Base-by-base conservation (phyloP, 768 basidiomycete genomes). In the Termitomyces eurrhizus region DNA sequence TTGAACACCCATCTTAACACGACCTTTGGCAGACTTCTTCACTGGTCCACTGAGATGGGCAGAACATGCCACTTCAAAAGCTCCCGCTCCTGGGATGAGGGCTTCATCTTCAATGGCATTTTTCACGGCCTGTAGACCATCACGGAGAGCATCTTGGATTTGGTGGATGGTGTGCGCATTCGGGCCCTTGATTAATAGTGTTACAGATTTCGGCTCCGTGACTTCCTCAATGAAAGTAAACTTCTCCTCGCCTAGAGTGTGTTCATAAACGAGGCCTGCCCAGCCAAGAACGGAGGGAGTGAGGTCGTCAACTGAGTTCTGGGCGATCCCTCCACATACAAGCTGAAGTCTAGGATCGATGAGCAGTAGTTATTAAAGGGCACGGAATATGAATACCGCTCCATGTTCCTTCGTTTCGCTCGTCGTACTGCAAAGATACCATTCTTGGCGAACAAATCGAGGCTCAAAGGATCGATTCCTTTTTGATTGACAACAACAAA, bases 401-500 rank as follows among this genome's bases (percentile, higher is more conserved):
- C 97, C 97, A 99, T 98, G 72, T 99, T 99, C 68, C 97, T 87
- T 71, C 97, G 82, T 80, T 99, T 99, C 18, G 97, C 97, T 62
- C 97, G 82, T 63, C 97, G 84, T 54, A 99, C 82, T 24, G 94
- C 96, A 60, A 99, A 76, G 64, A 99, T 98, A 13, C 95, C 96
- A 74, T 94, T 92, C 82, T 98, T 98, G 48, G 93, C 95, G 44
- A 99, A 79, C 45, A 98, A 88, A 74, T 99, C 97, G 58, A 99
- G 81, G 68, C 90, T 93, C 71, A 99, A 84, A 7, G 97, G 97
- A 73, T 99, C 97, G 65, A 99, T 99, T 64, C 97, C 97, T 75
- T 99, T 99, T 75, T 99, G 97, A 74, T 98, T 99, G 77, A 99
- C 89, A 57, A 98, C 75, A 53, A 98, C 96, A 71, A 99, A 98